Percentiles rank a stretch among this genome's conserved stretches.
phyloP scores from a whole-genome alignment of 768 basidiomycete genomes.

The Dendrothele bispora region DNA sequence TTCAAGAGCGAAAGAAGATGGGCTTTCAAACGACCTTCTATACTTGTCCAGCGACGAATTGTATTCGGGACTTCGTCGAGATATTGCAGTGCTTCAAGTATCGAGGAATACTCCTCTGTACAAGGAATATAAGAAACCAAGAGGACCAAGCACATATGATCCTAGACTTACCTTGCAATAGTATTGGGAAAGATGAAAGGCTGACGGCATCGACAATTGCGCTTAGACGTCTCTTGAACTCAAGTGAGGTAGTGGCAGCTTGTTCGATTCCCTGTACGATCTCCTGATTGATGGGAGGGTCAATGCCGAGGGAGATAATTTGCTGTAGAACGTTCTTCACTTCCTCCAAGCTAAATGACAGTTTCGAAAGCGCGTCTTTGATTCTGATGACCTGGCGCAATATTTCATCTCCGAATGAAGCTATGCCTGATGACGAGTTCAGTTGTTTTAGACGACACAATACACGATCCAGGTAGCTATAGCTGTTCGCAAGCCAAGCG shows the following conservation, averaged over 20 bases:
- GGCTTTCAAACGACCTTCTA: neutral
- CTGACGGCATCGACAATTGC: neutral
- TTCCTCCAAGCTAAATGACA: conserved; percentile 23
- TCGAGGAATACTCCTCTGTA: conserved; percentile 1
- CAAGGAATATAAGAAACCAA: too few relatives aligned
- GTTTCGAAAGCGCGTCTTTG: conserved; percentile 6
- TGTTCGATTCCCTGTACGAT: neutral
- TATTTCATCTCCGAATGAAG: conserved; percentile 8
- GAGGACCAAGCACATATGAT: neutral
- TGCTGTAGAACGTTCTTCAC: conserved; percentile 21
- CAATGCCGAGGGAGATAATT: conserved; percentile 12
- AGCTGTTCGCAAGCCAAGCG: conserved; percentile 20
- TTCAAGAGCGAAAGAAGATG: neutral
- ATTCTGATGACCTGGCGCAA: neutral
- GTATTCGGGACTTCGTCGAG: neutral
- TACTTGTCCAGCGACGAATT: conserved; percentile 1
- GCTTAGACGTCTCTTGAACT: neutral
- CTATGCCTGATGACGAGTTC: conserved; percentile 11
- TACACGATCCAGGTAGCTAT: conserved; percentile 23
- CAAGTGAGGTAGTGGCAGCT: neutral
- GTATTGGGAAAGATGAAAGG: conserved; percentile 1
- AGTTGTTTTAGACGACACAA: conserved; percentile 30
- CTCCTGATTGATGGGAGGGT: neutral
- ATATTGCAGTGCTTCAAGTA: neutral
- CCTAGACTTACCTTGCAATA: neutral